These are phyloP conservation scores for Logfia minima DNA, from an alignment of 129 eudicot genomes.

Conservation along the genomic window DNA sequence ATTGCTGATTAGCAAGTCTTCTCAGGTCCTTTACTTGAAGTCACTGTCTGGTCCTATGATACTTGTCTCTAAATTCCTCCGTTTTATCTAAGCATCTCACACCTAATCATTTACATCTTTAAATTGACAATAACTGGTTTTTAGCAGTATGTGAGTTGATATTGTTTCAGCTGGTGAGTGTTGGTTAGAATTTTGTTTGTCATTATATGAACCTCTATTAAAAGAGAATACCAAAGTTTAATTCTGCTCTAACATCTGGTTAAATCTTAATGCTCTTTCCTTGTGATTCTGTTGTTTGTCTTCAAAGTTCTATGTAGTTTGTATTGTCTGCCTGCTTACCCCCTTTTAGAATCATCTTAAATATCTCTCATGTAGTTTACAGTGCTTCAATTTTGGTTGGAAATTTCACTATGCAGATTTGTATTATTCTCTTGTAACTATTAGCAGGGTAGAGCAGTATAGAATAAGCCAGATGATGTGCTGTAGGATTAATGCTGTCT, in stretches of 20 bases:
- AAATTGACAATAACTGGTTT: background rate
- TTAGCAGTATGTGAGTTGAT: slow-evolving; percentile 18
- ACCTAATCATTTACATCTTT: background rate
- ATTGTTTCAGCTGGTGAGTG: slow-evolving; percentile 15
- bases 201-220: background rate
- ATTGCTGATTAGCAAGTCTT: background rate
- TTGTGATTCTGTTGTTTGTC: background rate
- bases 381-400: background rate
- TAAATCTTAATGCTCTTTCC: background rate
- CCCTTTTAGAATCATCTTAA: background rate
- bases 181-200: slow-evolving; percentile 10
- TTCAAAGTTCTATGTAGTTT: background rate
- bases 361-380: background rate
- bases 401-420: slow-evolving; percentile 8
- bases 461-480: background rate
- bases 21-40: slow-evolving; percentile 16
- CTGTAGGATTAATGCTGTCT: background rate
- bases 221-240: background rate
- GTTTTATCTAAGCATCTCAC: background rate
- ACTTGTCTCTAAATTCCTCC: background rate
- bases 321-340: background rate
- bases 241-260: background rate
- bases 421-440: background rate
- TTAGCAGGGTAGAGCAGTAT: background rate
- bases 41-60: background rate